Percentiles rank a stretch among this genome's conserved stretches.
These are phyloP conservation scores for Sergeia podlipaevii DNA, from an alignment of 208 protist genomes.

Conservation along the genomic window DNA sequence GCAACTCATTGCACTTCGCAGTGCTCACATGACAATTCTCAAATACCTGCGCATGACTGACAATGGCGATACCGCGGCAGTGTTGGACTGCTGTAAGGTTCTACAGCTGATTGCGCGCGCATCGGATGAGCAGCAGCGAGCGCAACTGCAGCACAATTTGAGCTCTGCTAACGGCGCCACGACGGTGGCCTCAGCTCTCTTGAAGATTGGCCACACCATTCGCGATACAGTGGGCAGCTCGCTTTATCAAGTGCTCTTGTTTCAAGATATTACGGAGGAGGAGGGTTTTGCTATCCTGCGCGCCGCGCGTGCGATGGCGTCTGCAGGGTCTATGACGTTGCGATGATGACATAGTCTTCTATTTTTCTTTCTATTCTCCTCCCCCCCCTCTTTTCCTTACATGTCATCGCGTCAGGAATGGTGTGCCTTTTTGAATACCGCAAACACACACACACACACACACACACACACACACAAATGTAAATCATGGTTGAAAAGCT, in stretches of 20 bases:
- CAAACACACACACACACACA: not conserved
- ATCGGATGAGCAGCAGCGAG: slow-evolving; percentile 30
- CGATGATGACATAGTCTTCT: too few relatives aligned
- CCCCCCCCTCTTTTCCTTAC: not conserved
- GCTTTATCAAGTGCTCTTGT: slow-evolving; percentile 56
- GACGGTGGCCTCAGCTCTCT: slow-evolving; percentile 13
- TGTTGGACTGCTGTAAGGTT: slow-evolving; percentile 63
- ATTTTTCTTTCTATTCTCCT: too few relatives aligned
- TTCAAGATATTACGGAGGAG: slow-evolving; percentile 66
- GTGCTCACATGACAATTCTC: slow-evolving; percentile 66
- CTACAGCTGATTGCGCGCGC: slow-evolving; percentile 64
- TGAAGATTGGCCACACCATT: slow-evolving; percentile 51
- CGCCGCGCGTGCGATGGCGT: slow-evolving; percentile 27
- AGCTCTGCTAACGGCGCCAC: not conserved
- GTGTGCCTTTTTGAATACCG: not conserved
- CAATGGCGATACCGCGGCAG: slow-evolving; percentile 36
- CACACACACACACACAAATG: too few relatives aligned
- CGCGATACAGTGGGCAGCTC: slow-evolving; percentile 48
- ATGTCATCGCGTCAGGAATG: not conserved
- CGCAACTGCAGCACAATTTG: not conserved
- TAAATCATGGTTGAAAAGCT: too few relatives aligned
- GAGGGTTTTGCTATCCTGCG: slow-evolving; percentile 55
- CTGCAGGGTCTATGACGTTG: not conserved
- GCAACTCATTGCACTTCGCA: slow-evolving; percentile 46
- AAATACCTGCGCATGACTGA: slow-evolving; percentile 76